Conservation (phyloP, 2,329 filamentous ascomycete genomes). For the Diaporthe caulivora region DNA sequence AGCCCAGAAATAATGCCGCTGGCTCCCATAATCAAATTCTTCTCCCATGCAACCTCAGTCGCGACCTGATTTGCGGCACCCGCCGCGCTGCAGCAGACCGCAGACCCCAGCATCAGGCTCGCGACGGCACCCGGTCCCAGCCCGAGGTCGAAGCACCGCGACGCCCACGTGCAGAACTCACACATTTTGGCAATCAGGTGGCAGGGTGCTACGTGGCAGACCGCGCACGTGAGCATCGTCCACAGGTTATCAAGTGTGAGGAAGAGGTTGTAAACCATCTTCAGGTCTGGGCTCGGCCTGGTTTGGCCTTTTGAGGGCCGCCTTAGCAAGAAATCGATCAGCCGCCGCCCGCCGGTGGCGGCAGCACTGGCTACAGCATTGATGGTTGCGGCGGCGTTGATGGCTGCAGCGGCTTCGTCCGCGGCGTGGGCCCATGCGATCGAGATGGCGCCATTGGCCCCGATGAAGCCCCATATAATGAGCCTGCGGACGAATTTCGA, state of each 20-base stretch:
- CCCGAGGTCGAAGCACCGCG: constrained; percentile 6
- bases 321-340: not conserved
- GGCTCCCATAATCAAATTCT: not conserved
- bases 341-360: not conserved
- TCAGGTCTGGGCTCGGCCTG: too few relatives aligned
- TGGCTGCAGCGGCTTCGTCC: not conserved
- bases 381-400: not conserved
- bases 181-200: constrained; percentile 5
- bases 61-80: not conserved
- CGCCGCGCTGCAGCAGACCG: not conserved
- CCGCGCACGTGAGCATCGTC: not conserved
- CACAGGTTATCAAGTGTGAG: not conserved
- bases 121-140: not conserved
- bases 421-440: constrained; percentile 1
- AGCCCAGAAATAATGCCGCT: constrained; percentile 5
- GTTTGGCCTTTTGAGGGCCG: too few relatives aligned
- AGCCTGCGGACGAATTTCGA: not conserved
- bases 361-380: too few relatives aligned
- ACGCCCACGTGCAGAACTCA: not conserved
- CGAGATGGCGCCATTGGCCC: constrained; percentile 1
- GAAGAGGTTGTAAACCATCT: not conserved
- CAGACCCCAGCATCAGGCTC: not conserved
- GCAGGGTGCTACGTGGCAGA: not conserved
- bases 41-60: too few relatives aligned
- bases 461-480: constrained; percentile 9